These are phyloP conservation scores for Neurospora sp. DNA, from an alignment of 495 filamentous ascomycete genomes.

Conservation along the genomic window DNA sequence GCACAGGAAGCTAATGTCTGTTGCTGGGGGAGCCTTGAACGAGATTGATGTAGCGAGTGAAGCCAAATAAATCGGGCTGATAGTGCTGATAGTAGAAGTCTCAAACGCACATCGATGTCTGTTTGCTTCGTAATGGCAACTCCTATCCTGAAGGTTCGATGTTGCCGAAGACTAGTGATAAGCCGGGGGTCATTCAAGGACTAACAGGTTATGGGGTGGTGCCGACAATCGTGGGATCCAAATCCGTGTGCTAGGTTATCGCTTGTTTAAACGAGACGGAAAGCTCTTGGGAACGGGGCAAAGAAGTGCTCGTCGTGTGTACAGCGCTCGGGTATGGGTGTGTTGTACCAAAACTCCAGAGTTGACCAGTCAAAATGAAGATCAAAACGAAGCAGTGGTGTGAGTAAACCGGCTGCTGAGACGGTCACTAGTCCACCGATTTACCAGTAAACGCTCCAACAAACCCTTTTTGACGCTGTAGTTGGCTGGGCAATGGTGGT, in stretches of 20 bases:
- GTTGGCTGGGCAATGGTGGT: not conserved
- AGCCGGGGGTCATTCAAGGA: not conserved
- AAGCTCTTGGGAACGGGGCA: not conserved
- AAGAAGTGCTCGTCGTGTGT: not conserved
- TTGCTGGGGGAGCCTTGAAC: not conserved
- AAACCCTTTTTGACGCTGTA: not conserved
- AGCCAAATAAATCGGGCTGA: not conserved
- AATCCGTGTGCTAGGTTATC: not conserved
- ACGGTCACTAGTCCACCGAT: conserved; percentile 8
- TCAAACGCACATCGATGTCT: not conserved
- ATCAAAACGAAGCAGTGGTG: conserved; percentile 18
- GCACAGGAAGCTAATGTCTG: not conserved
- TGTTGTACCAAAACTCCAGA: conserved; percentile 17
- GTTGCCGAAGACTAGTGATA: not conserved
- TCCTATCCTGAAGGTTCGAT: not conserved
- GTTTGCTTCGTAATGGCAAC: not conserved
- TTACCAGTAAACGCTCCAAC: not conserved
- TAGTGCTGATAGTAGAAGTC: not conserved
- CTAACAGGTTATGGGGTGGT: not conserved
- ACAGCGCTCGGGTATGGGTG: conserved; percentile 5
- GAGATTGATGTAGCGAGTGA: not conserved
- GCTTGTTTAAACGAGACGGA: conserved; percentile 13
- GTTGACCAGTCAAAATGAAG: conserved; percentile 22
- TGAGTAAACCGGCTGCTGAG: not conserved
- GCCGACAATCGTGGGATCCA: not conserved